These are phyloP conservation scores for Leccinum truebloodii DNA, from an alignment of 768 basidiomycete genomes.

Conservation along the genomic window DNA sequence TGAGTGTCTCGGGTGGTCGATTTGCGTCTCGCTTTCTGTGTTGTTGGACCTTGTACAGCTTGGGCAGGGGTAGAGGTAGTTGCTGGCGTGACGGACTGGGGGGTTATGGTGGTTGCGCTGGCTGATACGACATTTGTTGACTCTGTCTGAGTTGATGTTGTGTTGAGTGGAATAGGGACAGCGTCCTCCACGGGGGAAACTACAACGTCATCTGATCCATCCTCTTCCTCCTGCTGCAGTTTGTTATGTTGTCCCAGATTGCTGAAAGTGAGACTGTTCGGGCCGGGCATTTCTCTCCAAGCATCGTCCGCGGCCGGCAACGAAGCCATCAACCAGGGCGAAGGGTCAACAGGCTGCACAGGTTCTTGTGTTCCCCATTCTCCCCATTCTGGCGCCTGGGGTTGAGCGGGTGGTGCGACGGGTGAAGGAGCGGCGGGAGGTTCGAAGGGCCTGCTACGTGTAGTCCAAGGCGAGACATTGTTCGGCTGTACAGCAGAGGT, in stretches of 20 bases:
- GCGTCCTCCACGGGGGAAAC: slow-evolving; percentile 22
- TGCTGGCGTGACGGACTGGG: slow-evolving; percentile 13
- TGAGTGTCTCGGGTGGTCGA: slow-evolving; percentile 29
- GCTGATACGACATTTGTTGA: slow-evolving; percentile 10
- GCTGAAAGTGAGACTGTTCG: slow-evolving; percentile 55
- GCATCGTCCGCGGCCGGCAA: slow-evolving; percentile 46
- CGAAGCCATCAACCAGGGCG: slow-evolving; percentile 57
- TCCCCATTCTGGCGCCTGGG: slow-evolving; percentile 40
- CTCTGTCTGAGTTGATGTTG: slow-evolving; percentile 18
- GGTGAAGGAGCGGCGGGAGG: slow-evolving; percentile 22
- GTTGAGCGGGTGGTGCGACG: slow-evolving; percentile 21
- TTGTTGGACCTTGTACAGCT: slow-evolving; percentile 21
- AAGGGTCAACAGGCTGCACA: slow-evolving; percentile 39
- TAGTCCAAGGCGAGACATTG: slow-evolving; percentile 26
- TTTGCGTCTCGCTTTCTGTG: slow-evolving; percentile 30
- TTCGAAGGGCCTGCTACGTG: slow-evolving; percentile 21
- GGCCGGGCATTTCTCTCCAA: slow-evolving; percentile 46
- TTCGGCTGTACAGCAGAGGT: slow-evolving; percentile 26
- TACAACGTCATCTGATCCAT: slow-evolving; percentile 15
- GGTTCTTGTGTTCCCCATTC: slow-evolving; percentile 40
- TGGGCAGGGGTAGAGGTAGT: slow-evolving; percentile 14
- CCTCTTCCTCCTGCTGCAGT: slow-evolving; percentile 44
- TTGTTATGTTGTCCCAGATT: slow-evolving; percentile 63
- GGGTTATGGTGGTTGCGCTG: neutral
- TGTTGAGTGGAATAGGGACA: slow-evolving; percentile 15